Base-by-base conservation (phyloP, 768 basidiomycete genomes). In the Mycena pura region DNA sequence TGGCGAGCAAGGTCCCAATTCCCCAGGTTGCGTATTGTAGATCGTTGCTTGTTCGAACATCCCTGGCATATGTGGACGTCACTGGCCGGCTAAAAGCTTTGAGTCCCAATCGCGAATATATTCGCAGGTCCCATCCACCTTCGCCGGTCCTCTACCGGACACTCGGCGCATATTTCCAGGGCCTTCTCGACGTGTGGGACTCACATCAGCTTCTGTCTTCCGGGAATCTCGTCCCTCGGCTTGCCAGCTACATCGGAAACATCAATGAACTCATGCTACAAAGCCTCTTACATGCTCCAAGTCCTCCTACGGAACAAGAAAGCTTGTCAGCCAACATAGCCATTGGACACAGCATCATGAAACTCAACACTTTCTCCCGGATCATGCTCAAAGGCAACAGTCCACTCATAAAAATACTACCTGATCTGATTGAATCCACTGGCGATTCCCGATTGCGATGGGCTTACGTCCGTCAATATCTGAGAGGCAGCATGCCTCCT, bases 351-450 rank as follows among this genome's bases (percentile, higher is more conserved):
- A 53, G 51, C 36, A 53, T 53, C 38, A 41, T 40, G 19, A 43
- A 28, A 19, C 27, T 53, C 24, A 43, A 53, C 21, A 7, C 7
- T 17, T 43, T 53, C 40, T 41, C 51, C 17, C 22, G 24, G n/a
- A 53, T 32, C 39, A 53, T 53, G 51, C 28, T 53, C n/a, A 40
- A 53, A 32, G 51, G 51, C 17, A 43, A n/a, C 27, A 40, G 28
- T 41, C 51, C 51, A 19, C 24, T 53, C 21, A 38, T 53, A 11
- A 21, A 32, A 43, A 27, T 34, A 13, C 39, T 53, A 0, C 51
- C 51, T 6, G 27, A 27, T 29, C 29, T 53, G 11, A 53, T 53
- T 22, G 29, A 53, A 17, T 22, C 29, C 17, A 53, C 39, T 21
- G 51, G 40, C 19, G 51, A 53, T 36, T 29, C 51, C 3, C 27